These are phyloP conservation scores for Cystoderma amianthinum DNA, from an alignment of 768 basidiomycete genomes.

Conservation along the genomic window DNA sequence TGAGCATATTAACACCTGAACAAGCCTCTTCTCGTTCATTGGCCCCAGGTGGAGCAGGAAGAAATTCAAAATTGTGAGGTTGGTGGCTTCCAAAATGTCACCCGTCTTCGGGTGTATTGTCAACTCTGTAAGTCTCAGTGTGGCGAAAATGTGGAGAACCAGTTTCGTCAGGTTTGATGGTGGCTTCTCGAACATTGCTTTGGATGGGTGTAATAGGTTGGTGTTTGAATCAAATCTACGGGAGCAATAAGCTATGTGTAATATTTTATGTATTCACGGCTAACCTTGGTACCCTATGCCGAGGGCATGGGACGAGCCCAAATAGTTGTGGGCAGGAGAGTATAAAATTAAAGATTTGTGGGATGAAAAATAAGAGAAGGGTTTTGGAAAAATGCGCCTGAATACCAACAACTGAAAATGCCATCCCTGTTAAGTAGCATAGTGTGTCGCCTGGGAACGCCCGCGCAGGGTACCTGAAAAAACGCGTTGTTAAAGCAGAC, in stretches of 20 bases:
- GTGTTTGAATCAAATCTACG: slow-evolving; percentile 69
- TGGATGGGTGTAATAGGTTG: slow-evolving; percentile 75
- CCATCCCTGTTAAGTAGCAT: slow-evolving; percentile 98
- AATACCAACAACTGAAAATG: slow-evolving; percentile 95
- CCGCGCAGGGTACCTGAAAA: slow-evolving; percentile 85
- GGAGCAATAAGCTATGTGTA: slow-evolving; percentile 6
- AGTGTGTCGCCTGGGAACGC: slow-evolving; percentile 96
- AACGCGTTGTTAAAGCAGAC: slow-evolving; percentile 4
- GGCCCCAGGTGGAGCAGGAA: slow-evolving; percentile 76
- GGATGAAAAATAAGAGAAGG: slow-evolving; percentile 91
- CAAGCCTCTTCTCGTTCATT: slow-evolving; percentile 79
- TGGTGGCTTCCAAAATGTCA: slow-evolving; percentile 65
- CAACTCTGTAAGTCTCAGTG: slow-evolving; percentile 62
- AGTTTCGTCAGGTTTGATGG: slow-evolving; percentile 49
- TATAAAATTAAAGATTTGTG: slow-evolving; percentile 97
- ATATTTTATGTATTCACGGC: slow-evolving; percentile 10
- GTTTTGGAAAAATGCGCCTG: slow-evolving; percentile 98
- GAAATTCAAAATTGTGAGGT: slow-evolving; percentile 88
- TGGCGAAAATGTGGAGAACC: slow-evolving; percentile 51
- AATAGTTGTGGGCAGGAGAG: slow-evolving; percentile 94
- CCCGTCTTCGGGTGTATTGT: slow-evolving; percentile 47
- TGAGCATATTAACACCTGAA: slow-evolving; percentile 61
- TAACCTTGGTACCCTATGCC: slow-evolving; percentile 89
- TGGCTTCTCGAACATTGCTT: slow-evolving; percentile 48
- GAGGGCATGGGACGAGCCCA: slow-evolving; percentile 86